Conservation (phyloP, 768 basidiomycete genomes). For the Pisolithus orientalis region DNA sequence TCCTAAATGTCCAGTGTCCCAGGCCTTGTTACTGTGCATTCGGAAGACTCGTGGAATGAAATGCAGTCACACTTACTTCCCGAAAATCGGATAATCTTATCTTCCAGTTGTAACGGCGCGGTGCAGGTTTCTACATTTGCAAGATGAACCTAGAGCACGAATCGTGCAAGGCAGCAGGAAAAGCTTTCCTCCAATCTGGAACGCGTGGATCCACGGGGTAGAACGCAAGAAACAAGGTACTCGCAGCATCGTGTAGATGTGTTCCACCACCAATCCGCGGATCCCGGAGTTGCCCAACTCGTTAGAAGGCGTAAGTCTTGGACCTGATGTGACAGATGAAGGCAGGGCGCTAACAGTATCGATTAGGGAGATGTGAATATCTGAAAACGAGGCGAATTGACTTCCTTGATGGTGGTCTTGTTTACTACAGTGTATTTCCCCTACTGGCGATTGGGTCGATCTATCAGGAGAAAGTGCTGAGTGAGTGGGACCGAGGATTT, state of each 20-base stretch:
- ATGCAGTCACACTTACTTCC: no score
- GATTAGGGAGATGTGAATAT: constrained; percentile 43
- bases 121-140: constrained; percentile 39
- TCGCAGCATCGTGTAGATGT: constrained; percentile 40
- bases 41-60: no score
- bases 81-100: no score
- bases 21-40: no score
- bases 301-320: not conserved
- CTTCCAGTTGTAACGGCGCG: constrained; percentile 35
- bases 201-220: constrained; percentile 55
- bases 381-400: constrained; percentile 49
- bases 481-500: constrained; percentile 2
- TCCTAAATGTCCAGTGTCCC: no score
- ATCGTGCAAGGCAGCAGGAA: constrained; percentile 69
- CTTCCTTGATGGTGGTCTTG: constrained; percentile 65
- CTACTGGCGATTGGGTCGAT: constrained; percentile 49
- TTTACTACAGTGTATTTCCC: constrained; percentile 62
- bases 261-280: constrained; percentile 59
- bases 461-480: constrained; percentile 21
- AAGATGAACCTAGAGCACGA: constrained; percentile 38
- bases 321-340: not conserved
- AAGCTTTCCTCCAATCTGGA: constrained; percentile 59
- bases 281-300: constrained; percentile 69
- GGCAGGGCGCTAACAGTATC: constrained; percentile 49
- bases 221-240: constrained; percentile 49